Percentiles rank a stretch among this genome's conserved stretches.
phyloP scores from a whole-genome alignment of 768 basidiomycete genomes.

The Mycena alexandri region DNA sequence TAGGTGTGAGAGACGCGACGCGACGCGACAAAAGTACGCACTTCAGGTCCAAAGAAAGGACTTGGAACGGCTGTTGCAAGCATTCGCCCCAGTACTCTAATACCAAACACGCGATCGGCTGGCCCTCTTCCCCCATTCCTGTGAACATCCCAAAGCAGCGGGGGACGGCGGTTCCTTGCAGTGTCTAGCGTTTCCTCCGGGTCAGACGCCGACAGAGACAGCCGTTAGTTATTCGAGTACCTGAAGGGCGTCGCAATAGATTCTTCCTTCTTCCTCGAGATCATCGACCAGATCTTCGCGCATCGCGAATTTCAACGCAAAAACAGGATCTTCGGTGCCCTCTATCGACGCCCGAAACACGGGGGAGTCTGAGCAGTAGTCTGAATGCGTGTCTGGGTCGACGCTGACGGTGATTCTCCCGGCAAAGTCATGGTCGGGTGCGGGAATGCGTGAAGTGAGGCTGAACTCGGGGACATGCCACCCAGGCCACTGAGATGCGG shows the following conservation, averaged over 20 bases:
- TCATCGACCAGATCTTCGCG: conserved; percentile 52
- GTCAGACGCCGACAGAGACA: conserved; percentile 8
- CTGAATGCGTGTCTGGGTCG: conserved; percentile 46
- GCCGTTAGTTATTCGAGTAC: neutral
- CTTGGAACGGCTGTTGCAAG: conserved; percentile 46
- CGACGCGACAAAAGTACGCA: conserved; percentile 39
- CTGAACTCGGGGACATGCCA: conserved; percentile 50
- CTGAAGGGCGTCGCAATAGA: conserved; percentile 48
- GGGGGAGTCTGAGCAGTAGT: conserved; percentile 54
- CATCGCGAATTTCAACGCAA: conserved; percentile 54
- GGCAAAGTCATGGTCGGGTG: conserved; percentile 4
- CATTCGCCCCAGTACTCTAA: conserved; percentile 54
- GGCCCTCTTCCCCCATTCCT: conserved; percentile 48
- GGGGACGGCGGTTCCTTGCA: conserved; percentile 52
- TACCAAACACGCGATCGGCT: conserved; percentile 52
- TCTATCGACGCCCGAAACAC: conserved; percentile 50
- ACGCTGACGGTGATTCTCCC: conserved; percentile 45
- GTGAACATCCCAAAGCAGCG: conserved; percentile 51
- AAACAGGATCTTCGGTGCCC: conserved; percentile 28
- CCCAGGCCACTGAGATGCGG: conserved; percentile 49
- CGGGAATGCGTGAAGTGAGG: conserved; percentile 40
- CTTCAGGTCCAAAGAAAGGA: conserved; percentile 48
- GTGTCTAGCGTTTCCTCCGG: conserved; percentile 19
- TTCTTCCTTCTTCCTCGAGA: conserved; percentile 50
- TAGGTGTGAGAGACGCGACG: neutral